Evolutionary conservation across 1,284 basidiomycete genomes (phyloP).

Genomic region (Schizophyllum commune): DNA sequence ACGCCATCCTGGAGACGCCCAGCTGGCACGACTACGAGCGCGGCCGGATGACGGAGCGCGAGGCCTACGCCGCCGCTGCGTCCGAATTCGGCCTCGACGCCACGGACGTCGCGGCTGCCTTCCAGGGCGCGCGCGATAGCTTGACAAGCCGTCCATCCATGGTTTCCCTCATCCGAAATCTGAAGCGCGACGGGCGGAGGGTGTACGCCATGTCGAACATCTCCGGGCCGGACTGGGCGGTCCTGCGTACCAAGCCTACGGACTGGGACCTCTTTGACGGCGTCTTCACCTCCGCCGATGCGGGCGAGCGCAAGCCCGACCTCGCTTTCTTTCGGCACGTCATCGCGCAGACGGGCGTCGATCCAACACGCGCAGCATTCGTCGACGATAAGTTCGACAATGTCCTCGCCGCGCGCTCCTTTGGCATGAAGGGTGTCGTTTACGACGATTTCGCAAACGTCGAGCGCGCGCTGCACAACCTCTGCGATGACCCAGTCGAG

Average conservation of each 20-base stretch:
- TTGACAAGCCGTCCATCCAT: slow-evolving; percentile 36
- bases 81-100: slow-evolving; percentile 33
- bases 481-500: slow-evolving; percentile 37
- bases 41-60: slow-evolving; percentile 36
- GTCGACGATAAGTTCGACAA: slow-evolving; percentile 58
- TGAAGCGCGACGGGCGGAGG: slow-evolving; percentile 30
- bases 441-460: slow-evolving; percentile 38
- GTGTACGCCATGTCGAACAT: slow-evolving; percentile 58
- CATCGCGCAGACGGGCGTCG: slow-evolving; percentile 30
- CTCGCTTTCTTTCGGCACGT: slow-evolving; percentile 47
- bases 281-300: slow-evolving; percentile 41
- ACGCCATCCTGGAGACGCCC: slow-evolving; percentile 36
- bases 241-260: slow-evolving; percentile 34
- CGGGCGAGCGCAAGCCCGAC: slow-evolving; percentile 47
- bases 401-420: slow-evolving; percentile 45
- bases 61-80: slow-evolving; percentile 37
- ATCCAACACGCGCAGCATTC: slow-evolving; percentile 39
- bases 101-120: slow-evolving; percentile 32
- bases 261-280: slow-evolving; percentile 49
- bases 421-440: slow-evolving; percentile 47
- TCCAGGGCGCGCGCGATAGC: slow-evolving; percentile 39
- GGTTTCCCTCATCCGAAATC: slow-evolving; percentile 36
- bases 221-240: slow-evolving; percentile 42
- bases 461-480: slow-evolving; percentile 35
- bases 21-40: slow-evolving; percentile 53